These are phyloP conservation scores for Boletus reticulatus DNA, from an alignment of 768 basidiomycete genomes.

Conservation along the genomic window DNA sequence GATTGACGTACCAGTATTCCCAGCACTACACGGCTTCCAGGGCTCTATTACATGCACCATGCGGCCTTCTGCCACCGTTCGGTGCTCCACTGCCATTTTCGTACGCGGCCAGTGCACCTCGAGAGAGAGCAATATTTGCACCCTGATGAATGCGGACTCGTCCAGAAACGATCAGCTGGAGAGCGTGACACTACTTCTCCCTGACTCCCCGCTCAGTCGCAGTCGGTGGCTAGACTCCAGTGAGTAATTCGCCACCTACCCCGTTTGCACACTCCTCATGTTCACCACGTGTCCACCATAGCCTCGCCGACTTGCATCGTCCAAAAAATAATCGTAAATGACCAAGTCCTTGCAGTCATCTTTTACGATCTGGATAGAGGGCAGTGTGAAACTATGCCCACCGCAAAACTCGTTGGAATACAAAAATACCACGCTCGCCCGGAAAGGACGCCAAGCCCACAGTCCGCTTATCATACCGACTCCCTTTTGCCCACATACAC, in stretches of 20 bases:
- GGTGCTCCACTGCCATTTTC: conserved; percentile 63
- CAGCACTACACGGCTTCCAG: conserved; percentile 63
- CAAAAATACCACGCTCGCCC: conserved; percentile 37
- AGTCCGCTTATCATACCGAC: conserved; percentile 29
- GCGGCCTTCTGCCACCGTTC: conserved; percentile 53
- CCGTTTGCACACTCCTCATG: conserved; percentile 19
- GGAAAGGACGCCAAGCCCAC: conserved; percentile 29
- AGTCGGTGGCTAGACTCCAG: conserved; percentile 71
- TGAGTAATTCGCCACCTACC: conserved; percentile 37
- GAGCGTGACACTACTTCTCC: conserved; percentile 54
- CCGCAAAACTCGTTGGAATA: conserved; percentile 58
- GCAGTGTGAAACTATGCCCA: conserved; percentile 48
- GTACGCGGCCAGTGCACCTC: conserved; percentile 48
- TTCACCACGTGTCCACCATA: conserved; percentile 35
- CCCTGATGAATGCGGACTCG: conserved; percentile 42
- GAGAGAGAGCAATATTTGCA: conserved; percentile 47
- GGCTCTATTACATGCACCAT: conserved; percentile 53
- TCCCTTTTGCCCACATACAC: conserved; percentile 31
- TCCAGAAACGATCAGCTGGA: conserved; percentile 45
- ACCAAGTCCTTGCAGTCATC: conserved; percentile 58
- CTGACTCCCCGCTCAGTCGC: conserved; percentile 62
- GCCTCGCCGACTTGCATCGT: conserved; percentile 55
- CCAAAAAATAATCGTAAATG: conserved; percentile 70
- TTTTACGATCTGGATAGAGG: conserved; percentile 68
- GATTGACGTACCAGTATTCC: conserved; percentile 49